These are phyloP conservation scores for Dipodascus geniculatus DNA, from an alignment of 805 yeast genomes.

Conservation along the genomic window DNA sequence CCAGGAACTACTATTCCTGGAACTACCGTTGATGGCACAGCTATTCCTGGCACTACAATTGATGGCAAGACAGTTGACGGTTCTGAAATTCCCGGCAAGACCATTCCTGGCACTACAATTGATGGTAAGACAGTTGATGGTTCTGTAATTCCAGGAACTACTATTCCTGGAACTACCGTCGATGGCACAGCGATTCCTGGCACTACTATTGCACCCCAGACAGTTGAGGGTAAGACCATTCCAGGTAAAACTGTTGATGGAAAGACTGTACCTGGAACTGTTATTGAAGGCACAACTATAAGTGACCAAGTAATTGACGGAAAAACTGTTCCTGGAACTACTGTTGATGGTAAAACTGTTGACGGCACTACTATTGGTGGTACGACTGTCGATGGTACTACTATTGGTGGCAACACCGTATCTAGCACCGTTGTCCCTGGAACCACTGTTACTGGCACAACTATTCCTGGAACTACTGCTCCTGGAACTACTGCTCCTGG, in stretches of 20 bases:
- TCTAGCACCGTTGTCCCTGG: conserved; percentile 1
- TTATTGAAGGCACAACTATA: not conserved
- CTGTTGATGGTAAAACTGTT: not conserved
- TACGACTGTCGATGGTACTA: not conserved
- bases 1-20: conserved; percentile 7
- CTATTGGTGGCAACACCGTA: not conserved
- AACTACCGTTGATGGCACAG: conserved; percentile 12
- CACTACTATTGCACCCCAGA: not conserved
- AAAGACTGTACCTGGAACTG: not conserved
- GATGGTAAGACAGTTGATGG: not conserved
- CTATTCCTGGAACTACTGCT: not conserved
- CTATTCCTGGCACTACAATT: conserved; percentile 5
- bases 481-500: not conserved
- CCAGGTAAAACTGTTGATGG: not conserved
- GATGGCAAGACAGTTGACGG: conserved; percentile 3
- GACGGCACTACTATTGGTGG: not conserved
- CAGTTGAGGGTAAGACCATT: not conserved
- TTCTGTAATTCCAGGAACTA: not conserved
- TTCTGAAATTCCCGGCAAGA: not conserved
- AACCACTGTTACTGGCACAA: not conserved
- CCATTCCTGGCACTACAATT: not conserved
- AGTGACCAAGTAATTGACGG: not conserved
- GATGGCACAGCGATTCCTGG: not conserved
- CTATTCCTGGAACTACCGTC: not conserved
- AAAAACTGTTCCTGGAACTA: not conserved